Conservation (phyloP, 2,329 filamentous ascomycete genomes). For the Monilinia vaccinii-corymbosi region DNA sequence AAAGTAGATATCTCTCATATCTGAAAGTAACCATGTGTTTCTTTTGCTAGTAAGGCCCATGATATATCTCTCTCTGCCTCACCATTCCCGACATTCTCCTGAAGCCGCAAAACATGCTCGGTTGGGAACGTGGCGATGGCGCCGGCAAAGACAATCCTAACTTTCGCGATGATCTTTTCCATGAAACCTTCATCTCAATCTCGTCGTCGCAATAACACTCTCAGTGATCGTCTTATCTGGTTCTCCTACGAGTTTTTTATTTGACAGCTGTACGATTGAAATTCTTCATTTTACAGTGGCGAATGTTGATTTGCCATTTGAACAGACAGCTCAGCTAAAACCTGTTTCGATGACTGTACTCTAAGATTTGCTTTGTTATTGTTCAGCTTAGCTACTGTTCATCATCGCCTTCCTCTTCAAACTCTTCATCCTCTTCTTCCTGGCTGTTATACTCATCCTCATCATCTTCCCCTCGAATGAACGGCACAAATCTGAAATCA, state of each 20-base stretch:
- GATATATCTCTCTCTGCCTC: background rate
- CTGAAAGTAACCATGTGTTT: no score
- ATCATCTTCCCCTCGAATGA: conserved; percentile 52
- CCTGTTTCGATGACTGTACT: background rate
- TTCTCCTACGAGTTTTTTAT: background rate
- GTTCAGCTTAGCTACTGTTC: background rate
- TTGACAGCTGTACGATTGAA: background rate
- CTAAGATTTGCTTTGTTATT: background rate
- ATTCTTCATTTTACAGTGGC: background rate
- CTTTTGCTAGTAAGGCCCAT: background rate
- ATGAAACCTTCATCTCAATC: background rate
- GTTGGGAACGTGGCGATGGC: background rate
- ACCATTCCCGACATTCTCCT: no score
- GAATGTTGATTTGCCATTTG: background rate
- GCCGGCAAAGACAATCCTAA: background rate
- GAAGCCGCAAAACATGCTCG: no score
- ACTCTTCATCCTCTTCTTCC: conserved; percentile 29
- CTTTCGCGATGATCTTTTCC: background rate
- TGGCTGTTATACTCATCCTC: conserved; percentile 35
- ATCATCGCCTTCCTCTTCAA: conserved; percentile 3
- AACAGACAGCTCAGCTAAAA: background rate
- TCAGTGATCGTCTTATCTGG: no score
- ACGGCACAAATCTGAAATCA: conserved; percentile 75
- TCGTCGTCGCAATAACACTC: background rate
- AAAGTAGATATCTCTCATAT: no score